Percentiles rank a stretch among this genome's conserved stretches.
These are phyloP conservation scores for Parafenestella ontariensis DNA, from an alignment of 2,329 filamentous ascomycete genomes.

Conservation along the genomic window DNA sequence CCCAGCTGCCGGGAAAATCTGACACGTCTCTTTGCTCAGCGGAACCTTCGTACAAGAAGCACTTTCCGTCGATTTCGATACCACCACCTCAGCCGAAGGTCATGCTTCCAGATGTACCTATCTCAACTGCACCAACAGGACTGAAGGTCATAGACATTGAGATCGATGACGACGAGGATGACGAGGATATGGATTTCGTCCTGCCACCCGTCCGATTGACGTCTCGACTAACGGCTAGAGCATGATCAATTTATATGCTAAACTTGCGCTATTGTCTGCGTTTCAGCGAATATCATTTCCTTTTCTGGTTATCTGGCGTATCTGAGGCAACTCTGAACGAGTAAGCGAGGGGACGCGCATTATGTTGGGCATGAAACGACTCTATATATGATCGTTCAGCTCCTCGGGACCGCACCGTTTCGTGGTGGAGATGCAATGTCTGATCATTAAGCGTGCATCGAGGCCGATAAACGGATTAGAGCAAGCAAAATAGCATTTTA, in stretches of 20 bases:
- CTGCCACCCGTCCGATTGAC: conserved; percentile 48
- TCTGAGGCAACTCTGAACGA: not conserved
- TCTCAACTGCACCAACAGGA: conserved; percentile 4
- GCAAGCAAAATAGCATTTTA: not conserved
- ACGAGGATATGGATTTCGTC: conserved; percentile 43
- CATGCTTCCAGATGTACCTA: conserved; percentile 8
- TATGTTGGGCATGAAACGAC: conserved; percentile 5
- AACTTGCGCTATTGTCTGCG: conserved; percentile 25
- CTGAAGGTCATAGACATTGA: conserved; percentile 43
- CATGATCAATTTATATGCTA: conserved; percentile 4
- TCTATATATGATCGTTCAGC: not conserved
- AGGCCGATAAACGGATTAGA: not conserved
- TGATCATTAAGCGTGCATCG: not conserved
- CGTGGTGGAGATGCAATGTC: not conserved
- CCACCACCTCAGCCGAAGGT: conserved; percentile 10
- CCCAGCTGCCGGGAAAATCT: conserved; percentile 23
- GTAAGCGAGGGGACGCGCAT: not conserved
- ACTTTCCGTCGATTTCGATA: conserved; percentile 19
- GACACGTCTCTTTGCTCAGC: conserved; percentile 24
- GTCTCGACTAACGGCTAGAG: conserved; percentile 32
- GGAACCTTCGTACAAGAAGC: conserved; percentile 20
- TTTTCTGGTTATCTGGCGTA: conserved; percentile 18
- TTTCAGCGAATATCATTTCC: conserved; percentile 36
- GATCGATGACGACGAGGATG: conserved; percentile 45
- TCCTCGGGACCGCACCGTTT: not conserved